phyloP scores from a whole-genome alignment of 1,284 basidiomycete genomes.

The Trametes hirsuta region DNA sequence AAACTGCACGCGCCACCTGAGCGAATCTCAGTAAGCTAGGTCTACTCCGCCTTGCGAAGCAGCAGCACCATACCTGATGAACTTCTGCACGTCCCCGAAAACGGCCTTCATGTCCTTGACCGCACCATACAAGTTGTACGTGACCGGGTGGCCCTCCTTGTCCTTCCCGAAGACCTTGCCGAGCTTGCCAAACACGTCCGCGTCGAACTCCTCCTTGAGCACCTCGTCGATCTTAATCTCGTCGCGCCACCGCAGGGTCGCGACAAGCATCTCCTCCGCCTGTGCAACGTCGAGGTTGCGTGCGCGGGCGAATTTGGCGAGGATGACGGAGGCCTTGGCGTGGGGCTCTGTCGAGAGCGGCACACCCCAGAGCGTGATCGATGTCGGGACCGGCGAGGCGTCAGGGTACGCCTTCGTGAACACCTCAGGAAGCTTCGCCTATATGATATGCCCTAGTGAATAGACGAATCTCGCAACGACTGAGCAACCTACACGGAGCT shows the following conservation, averaged over 20 bases:
- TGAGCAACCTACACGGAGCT: slow-evolving; percentile 54
- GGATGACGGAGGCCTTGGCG: slow-evolving; percentile 67
- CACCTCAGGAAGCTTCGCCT: slow-evolving; percentile 61
- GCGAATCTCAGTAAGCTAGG: background rate
- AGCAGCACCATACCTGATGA: slow-evolving; percentile 55
- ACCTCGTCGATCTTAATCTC: slow-evolving; percentile 65
- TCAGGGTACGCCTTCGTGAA: slow-evolving; percentile 61
- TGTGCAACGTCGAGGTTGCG: slow-evolving; percentile 58
- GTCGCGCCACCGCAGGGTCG: slow-evolving; percentile 74
- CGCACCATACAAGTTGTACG: slow-evolving; percentile 76
- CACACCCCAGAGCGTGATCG: slow-evolving; percentile 72
- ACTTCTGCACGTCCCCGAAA: slow-evolving; percentile 72
- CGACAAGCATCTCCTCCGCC: slow-evolving; percentile 66
- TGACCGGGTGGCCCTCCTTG: slow-evolving; percentile 66
- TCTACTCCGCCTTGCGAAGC: background rate
- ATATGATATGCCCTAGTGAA: background rate
- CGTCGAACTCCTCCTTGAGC: slow-evolving; percentile 63
- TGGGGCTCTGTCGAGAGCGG: slow-evolving; percentile 52
- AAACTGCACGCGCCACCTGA: slow-evolving; percentile 75
- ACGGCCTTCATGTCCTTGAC: slow-evolving; percentile 64
- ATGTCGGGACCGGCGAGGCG: slow-evolving; percentile 37
- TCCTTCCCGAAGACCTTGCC: slow-evolving; percentile 69
- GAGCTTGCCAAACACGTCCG: slow-evolving; percentile 67
- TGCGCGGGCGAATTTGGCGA: slow-evolving; percentile 80
- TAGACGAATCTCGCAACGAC: background rate